Evolutionary conservation across 2,329 filamentous ascomycete genomes (phyloP).

Genomic region (Dactylellina parvicollis): DNA sequence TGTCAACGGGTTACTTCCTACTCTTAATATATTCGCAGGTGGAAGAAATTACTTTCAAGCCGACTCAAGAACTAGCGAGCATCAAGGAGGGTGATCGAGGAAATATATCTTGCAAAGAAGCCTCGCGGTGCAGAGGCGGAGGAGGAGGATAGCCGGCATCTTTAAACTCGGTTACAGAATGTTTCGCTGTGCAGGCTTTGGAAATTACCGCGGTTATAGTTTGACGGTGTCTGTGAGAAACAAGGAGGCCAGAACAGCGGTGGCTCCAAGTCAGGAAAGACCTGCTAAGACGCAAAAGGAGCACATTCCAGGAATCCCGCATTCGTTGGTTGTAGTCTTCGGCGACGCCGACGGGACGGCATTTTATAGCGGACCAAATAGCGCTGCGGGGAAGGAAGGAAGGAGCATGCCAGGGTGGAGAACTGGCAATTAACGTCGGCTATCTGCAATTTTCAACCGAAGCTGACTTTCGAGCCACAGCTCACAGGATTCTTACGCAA

Average conservation of each 20-base stretch:
- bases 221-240: neutral
- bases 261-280: constrained; percentile 10
- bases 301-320: constrained; percentile 28
- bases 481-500: constrained; percentile 12
- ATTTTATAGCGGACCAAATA: constrained; percentile 4
- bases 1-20: too few species aligned
- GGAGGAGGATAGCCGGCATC: constrained; percentile 23
- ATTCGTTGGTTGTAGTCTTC: constrained; percentile 28
- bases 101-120: constrained; percentile 43
- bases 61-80: too few species aligned
- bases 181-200: neutral
- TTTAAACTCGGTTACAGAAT: constrained; percentile 35
- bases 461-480: too few species aligned
- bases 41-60: too few species aligned
- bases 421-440: constrained; percentile 13
- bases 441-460: constrained; percentile 44
- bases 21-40: too few species aligned
- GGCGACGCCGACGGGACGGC: constrained; percentile 42
- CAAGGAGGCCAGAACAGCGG: constrained; percentile 11
- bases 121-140: neutral
- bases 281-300: constrained; percentile 4
- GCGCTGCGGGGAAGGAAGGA: constrained; percentile 8
- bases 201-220: constrained; percentile 45
- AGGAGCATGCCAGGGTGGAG: constrained; percentile 16
- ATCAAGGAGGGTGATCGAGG: constrained; percentile 16